A percentile compares a stretch with the other conserved stretches of the same genome.
phyloP scores from a whole-genome alignment of 371 early-diverging fungal species.

The Blakeslea trispora region DNA sequence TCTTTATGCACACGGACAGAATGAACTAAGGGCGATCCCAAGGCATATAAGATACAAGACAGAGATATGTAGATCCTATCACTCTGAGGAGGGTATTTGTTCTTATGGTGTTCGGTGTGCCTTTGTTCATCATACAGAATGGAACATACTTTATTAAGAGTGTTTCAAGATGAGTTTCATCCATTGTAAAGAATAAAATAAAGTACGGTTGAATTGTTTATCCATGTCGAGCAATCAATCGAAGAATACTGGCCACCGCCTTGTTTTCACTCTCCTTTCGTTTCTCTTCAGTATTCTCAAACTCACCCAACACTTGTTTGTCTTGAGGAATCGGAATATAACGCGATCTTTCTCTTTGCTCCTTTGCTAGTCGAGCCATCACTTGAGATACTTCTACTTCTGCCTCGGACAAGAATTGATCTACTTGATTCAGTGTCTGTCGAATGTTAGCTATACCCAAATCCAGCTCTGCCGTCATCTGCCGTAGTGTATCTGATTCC shows the following conservation, averaged over 20 bases:
- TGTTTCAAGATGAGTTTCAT: not conserved
- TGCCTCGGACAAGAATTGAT: not conserved
- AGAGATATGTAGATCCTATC: conserved; percentile 86
- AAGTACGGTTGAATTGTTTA: no score
- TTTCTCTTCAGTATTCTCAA: not conserved
- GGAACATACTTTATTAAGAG: no score
- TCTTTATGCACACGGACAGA: conserved; percentile 92
- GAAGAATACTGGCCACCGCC: not conserved
- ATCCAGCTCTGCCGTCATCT: not conserved
- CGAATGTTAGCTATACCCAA: not conserved
- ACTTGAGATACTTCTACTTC: not conserved
- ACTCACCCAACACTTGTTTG: not conserved
- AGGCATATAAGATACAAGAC: conserved; percentile 97
- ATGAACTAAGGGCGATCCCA: conserved; percentile 79
- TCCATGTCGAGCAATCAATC: not conserved
- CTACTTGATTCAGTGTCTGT: not conserved
- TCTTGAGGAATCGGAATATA: not conserved
- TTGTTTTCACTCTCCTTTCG: not conserved
- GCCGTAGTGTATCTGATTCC: not conserved
- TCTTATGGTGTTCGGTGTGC: conserved; percentile 95
- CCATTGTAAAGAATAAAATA: not conserved
- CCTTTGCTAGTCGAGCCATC: not conserved
- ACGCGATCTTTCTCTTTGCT: not conserved
- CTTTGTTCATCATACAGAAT: conserved; percentile 77
- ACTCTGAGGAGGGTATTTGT: conserved; percentile 90